Base-by-base conservation (phyloP, 768 basidiomycete species). In the Pholiota conissans region DNA sequence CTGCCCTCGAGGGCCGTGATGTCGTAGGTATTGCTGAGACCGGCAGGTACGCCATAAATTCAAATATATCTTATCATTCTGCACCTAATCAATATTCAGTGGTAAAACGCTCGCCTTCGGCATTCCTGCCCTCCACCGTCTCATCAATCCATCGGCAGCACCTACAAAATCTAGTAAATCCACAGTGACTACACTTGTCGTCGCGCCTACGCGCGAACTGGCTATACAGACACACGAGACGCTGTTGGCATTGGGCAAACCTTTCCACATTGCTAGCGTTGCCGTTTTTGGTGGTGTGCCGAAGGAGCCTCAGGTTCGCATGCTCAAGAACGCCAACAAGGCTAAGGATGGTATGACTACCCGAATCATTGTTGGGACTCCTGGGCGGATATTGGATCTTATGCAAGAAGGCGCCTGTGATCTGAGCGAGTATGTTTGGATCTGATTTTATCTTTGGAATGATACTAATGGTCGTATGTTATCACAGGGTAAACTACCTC, bases 71-170 rank as follows among this genome's bases (percentile, higher is more conserved):
- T 30, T 47, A 40, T 24, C 3, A n/a, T 2, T 13, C 18, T 13
- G 45, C 13, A 26, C 42, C 40, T 30, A 30, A 55, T 47, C 20
- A 26, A 52, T 35, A 49, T 32, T 47, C 61, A 93, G 92, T 67
- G 97, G 97, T 13, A 99, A 99, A 76, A 99, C 97, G 0, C 82
- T 98, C 14, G 92, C 94, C 1, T 99, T 99, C 67, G 95, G 94
- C 37, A 85, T 98, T 39, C 97, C 97, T 10, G 95, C 93, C 2
- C 78, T 96, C 39, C 77, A 85, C 8, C 83, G 81, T 42, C 79
- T 96, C 34, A 76, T 87, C 55, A 72, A 79, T 30, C 65, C 68
- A 64, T 73, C 34, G 57, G 66, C 13, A 68, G 69, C 46, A 73
- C 73, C 61, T 66, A 61, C 47, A 65, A 65, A 4, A 13, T 45